Evolutionary conservation across 345 rosid species (phyloP), one percentile per base, ranked within the genome.

Genomic region (Garcia nutans): DNA sequence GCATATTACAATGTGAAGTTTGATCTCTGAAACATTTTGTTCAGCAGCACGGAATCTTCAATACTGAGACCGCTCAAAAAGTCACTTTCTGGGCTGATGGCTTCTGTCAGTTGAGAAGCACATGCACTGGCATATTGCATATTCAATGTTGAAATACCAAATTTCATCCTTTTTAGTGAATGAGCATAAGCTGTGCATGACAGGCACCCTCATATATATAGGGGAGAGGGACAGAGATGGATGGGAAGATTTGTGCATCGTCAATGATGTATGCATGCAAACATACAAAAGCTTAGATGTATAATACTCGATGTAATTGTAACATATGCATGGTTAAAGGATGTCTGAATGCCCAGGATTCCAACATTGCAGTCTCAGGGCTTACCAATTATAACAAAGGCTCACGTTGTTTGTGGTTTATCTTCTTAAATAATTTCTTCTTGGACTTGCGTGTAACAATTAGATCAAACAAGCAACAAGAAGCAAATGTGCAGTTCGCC

Each of bases 21-120:
- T 49, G 37, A 71, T 28, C 16, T 50, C 58, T 58, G 20, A 7
- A 16, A 42, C 72, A 44, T 12, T 26, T 41, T 28, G 47, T 49
- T 50, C 28, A 75, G 59, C n/a, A 41, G 63, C 62, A 72, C 3
- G 20, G 59, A 68, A 73, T 41, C 56, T 45, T 50, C 45, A 50
- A 59, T 42, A 13, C 19, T 26, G 52, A 50, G 49, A 70, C 45
- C 28, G 54, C 47, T 56, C 68, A 61, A 37, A 5, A 37, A 37
- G 41, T 37, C 41, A 37, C 26, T 61, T 45, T 59, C 19, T 45
- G 19, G 37, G 26, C 55, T 42, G 28, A 64, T 64, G 26, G 49
- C 52, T 67, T 45, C 63, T 59, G 4, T 59, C 11, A n/a, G 55
- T 45, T 45, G 6, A 23, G 20, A 9, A 67, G 10, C 33, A 67